A percentile compares a stretch with the other conserved stretches of the same genome.
Conservation (phyloP, 768 basidiomycete species). For the Gloeophyllum trabeum region DNA sequence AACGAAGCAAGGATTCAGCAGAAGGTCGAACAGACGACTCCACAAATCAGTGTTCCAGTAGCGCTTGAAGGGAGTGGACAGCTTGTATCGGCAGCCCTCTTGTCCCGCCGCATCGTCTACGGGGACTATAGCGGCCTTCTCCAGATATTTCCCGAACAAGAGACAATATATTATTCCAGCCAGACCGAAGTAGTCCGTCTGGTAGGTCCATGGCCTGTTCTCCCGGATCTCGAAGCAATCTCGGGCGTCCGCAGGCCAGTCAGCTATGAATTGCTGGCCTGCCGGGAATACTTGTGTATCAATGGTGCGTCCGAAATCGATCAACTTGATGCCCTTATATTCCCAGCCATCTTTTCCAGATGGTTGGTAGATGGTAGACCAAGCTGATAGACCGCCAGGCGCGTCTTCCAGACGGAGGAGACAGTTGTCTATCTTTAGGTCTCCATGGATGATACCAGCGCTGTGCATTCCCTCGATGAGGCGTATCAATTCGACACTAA, state of each 20-base stretch:
- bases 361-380: slow-evolving; percentile 70
- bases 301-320: slow-evolving; percentile 96
- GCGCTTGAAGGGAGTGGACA: slow-evolving; percentile 73
- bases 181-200: slow-evolving; percentile 95
- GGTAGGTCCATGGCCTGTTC: slow-evolving; percentile 80
- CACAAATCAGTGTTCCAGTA: slow-evolving; percentile 94
- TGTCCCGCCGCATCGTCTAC: slow-evolving; percentile 21
- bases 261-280: slow-evolving; percentile 71
- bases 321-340: slow-evolving; percentile 80
- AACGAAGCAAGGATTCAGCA: slow-evolving; percentile 73
- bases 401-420: slow-evolving; percentile 85
- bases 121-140: slow-evolving; percentile 44
- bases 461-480: slow-evolving; percentile 74
- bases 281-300: slow-evolving; percentile 75
- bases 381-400: slow-evolving; percentile 54
- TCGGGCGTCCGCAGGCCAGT: slow-evolving; percentile 82
- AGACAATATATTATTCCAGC: slow-evolving; percentile 92
- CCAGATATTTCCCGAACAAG: slow-evolving; percentile 94
- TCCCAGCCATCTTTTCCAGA: slow-evolving; percentile 78
- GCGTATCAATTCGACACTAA: slow-evolving; percentile 81
- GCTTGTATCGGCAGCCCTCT: slow-evolving; percentile 36
- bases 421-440: slow-evolving; percentile 98
- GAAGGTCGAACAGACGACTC: slow-evolving; percentile 69
- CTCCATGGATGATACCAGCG: slow-evolving; percentile 89
- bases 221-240: slow-evolving; percentile 91